These are phyloP conservation scores for Rhazya stricta DNA, from an alignment of 257 asterid species.

Conservation along the genomic window DNA sequence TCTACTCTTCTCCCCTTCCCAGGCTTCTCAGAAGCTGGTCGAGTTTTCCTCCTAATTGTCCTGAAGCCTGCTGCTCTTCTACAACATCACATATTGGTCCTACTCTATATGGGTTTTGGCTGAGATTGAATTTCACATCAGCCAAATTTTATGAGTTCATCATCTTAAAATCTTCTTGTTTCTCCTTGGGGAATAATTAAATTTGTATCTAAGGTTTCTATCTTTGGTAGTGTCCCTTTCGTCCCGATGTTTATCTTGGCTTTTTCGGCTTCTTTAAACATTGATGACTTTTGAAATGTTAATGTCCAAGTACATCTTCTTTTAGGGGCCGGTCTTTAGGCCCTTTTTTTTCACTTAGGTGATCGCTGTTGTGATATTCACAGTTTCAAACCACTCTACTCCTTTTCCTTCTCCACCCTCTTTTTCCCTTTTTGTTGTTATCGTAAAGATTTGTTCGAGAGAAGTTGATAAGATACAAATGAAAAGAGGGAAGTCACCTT, in stretches of 20 bases:
- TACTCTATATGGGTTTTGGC: not conserved
- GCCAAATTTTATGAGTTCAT: not conserved
- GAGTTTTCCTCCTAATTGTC: not conserved
- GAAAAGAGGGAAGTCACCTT: not conserved
- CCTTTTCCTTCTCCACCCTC: not conserved
- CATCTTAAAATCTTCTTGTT: not conserved
- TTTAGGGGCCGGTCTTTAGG: not conserved
- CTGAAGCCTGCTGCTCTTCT: not conserved
- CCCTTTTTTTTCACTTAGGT: not conserved
- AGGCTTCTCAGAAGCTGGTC: not conserved
- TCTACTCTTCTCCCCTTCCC: not conserved
- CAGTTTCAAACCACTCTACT: slow-evolving; percentile 10
- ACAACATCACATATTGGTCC: not conserved
- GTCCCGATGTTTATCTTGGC: slow-evolving; percentile 9
- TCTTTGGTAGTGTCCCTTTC: slow-evolving; percentile 11
- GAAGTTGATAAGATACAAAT: no score
- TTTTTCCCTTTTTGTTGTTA: not conserved
- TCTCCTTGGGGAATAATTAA: not conserved
- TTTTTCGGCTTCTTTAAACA: not conserved
- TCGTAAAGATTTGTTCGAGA: not conserved
- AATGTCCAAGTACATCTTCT: slow-evolving; percentile 8
- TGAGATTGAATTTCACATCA: not conserved
- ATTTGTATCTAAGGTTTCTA: not conserved
- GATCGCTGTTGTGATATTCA: not conserved
- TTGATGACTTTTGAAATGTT: slow-evolving; percentile 4